Conservation (phyloP, 805 yeast species). For the Komagataella populi region DNA sequence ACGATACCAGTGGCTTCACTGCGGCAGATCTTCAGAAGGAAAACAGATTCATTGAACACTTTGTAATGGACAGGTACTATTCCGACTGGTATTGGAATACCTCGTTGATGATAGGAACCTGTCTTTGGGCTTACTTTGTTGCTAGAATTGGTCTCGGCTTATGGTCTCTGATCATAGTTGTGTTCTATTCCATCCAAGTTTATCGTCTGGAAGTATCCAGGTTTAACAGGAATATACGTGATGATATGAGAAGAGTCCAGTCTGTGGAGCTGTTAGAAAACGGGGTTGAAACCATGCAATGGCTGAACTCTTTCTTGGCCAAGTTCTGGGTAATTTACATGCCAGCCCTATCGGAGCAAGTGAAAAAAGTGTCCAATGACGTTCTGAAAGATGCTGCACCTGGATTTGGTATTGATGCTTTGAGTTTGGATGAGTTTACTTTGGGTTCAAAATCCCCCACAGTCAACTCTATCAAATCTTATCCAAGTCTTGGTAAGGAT, state of each 20-base stretch:
- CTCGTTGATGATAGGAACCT: constrained; percentile 50
- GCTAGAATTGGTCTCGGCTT: constrained; percentile 55
- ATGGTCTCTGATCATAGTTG: constrained; percentile 45
- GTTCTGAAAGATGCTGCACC: constrained; percentile 61
- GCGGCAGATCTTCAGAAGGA: constrained; percentile 3
- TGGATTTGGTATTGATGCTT: constrained; percentile 68
- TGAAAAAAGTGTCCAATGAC: constrained; percentile 55
- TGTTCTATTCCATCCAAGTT: constrained; percentile 48
- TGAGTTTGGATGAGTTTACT: constrained; percentile 65
- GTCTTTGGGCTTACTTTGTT: constrained; percentile 56
- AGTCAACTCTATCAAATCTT: constrained; percentile 58
- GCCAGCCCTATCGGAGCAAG: constrained; percentile 75
- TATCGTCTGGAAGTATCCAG: constrained; percentile 66
- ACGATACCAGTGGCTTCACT: constrained; percentile 6
- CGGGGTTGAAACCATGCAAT: constrained; percentile 60
- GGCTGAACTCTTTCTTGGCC: constrained; percentile 66
- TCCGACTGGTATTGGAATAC: constrained; percentile 67
- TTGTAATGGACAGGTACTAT: constrained; percentile 53
- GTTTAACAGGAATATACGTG: constrained; percentile 60
- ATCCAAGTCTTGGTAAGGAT: constrained; percentile 54
- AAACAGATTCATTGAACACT: constrained; percentile 33
- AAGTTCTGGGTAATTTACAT: constrained; percentile 83
- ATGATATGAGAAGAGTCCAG: constrained; percentile 55
- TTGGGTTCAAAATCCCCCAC: constrained; percentile 74
- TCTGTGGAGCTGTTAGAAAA: constrained; percentile 53